phyloP scores from a whole-genome alignment of 257 asterid species.

The Scutellaria minor region DNA sequence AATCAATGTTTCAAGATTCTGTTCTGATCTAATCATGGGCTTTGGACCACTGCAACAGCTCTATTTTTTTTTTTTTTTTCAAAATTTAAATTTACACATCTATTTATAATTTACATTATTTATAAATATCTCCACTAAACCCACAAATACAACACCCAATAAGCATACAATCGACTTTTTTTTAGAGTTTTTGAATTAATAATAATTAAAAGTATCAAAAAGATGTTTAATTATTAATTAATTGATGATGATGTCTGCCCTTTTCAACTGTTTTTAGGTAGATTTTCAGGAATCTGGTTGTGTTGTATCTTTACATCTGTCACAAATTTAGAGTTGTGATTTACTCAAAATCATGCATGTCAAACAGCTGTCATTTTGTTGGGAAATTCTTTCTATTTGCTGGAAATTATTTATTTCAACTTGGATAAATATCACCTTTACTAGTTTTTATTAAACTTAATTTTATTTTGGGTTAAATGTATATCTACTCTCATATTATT shows the following conservation, averaged over 20 bases:
- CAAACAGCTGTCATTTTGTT: slow-evolving; percentile 32
- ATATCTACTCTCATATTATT: too few species aligned
- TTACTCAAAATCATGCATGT: slow-evolving; percentile 35
- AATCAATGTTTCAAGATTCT: slow-evolving; percentile 27
- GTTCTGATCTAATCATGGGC: slow-evolving; percentile 24
- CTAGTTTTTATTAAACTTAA: neutral
- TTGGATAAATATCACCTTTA: slow-evolving; percentile 15
- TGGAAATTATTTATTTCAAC: neutral
- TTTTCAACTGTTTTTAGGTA: slow-evolving; percentile 1
- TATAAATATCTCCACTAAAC: neutral
- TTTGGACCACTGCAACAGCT: slow-evolving; percentile 27
- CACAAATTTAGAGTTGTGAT: slow-evolving; percentile 12
- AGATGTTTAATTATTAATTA: neutral
- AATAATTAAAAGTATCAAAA: too few species aligned
- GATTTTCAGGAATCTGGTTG: neutral
- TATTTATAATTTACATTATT: neutral
- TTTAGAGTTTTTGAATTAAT: too few species aligned
- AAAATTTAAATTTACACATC: neutral
- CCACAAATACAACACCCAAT: neutral
- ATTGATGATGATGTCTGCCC: neutral
- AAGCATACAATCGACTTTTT: too few species aligned
- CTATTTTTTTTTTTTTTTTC: neutral
- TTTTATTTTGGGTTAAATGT: too few species aligned
- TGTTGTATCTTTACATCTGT: slow-evolving; percentile 33
- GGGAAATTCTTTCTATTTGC: neutral